Evolutionary conservation across 1,284 basidiomycete species (phyloP).

Genomic region (Hymenochaete sp.): DNA sequence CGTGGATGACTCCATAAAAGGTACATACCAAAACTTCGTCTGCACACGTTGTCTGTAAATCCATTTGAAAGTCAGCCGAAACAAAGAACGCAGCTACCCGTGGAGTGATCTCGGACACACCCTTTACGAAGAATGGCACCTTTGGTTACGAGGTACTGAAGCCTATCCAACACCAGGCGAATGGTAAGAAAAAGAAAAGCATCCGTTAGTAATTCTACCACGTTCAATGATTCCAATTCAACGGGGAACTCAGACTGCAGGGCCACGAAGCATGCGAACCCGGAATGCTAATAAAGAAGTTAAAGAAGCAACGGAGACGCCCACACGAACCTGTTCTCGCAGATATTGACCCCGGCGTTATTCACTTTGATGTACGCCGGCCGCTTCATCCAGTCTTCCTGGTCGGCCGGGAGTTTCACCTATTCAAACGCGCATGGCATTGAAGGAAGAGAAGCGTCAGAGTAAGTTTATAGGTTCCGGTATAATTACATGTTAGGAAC

Average conservation of each 20-base stretch:
- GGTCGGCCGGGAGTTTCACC: conserved; percentile 77
- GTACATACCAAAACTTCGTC: conserved; percentile 65
- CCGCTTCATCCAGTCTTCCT: conserved; percentile 69
- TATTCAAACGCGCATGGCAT: too few species aligned
- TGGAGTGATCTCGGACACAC: conserved; percentile 29
- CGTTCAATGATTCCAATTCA: too few species aligned
- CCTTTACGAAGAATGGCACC: conserved; percentile 78
- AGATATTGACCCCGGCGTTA: conserved; percentile 64
- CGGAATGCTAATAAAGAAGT: neutral
- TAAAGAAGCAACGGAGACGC: conserved; percentile 15
- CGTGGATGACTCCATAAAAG: conserved; percentile 3
- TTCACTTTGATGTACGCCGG: conserved; percentile 73
- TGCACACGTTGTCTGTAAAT: conserved; percentile 58
- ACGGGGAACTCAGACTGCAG: too few species aligned
- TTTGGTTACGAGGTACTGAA: conserved; percentile 76
- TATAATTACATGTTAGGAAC: neutral
- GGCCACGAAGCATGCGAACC: neutral
- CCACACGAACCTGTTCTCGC: conserved; percentile 61
- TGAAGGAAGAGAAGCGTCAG: neutral
- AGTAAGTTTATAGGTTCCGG: too few species aligned
- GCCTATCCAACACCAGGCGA: too few species aligned
- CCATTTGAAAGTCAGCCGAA: conserved; percentile 7
- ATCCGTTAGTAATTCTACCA: too few species aligned
- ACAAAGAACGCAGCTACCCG: too few species aligned
- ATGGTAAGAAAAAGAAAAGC: too few species aligned